phyloP scores from a whole-genome alignment of 805 yeast genomes.

The Myxozyma monticola region DNA sequence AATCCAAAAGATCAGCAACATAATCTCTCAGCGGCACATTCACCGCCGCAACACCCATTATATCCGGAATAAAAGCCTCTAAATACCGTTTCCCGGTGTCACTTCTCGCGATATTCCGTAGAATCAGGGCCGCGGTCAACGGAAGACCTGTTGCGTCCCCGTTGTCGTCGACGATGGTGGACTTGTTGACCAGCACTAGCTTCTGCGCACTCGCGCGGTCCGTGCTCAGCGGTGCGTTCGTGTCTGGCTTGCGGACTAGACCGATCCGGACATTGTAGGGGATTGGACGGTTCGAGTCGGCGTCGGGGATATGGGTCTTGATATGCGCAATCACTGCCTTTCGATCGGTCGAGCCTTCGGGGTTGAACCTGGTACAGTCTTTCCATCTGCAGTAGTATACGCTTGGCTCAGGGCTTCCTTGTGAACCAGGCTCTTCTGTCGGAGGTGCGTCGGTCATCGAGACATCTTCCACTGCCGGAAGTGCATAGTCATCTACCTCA shows the following conservation, averaged over 20 bases:
- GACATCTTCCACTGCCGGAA: too few relatives aligned
- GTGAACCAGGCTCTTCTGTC: background rate
- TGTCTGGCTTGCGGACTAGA: background rate
- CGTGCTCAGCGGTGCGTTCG: background rate
- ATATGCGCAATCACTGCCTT: constrained; percentile 26
- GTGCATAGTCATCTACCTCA: too few relatives aligned
- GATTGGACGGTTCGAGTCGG: constrained; percentile 17
- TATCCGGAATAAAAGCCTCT: constrained; percentile 22
- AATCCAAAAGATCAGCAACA: constrained; percentile 29
- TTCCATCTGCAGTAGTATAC: constrained; percentile 24
- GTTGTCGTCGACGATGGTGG: constrained; percentile 32
- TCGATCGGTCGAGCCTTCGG: constrained; percentile 25
- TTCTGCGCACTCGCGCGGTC: constrained; percentile 2
- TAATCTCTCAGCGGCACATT: constrained; percentile 29
- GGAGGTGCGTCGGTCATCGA: constrained; percentile 4
- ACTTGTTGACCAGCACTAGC: constrained; percentile 9
- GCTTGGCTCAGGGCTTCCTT: too few relatives aligned
- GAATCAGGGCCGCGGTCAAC: constrained; percentile 39
- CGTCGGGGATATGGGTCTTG: constrained; percentile 31
- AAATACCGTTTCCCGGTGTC: constrained; percentile 32
- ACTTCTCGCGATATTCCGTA: constrained; percentile 41
- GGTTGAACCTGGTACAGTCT: constrained; percentile 22
- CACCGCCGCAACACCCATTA: constrained; percentile 32
- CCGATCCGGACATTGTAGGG: constrained; percentile 6
- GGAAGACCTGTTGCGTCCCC: constrained; percentile 36